Evolutionary conservation across 495 filamentous ascomycete genomes (phyloP), one percentile per base, ranked within the genome.

Genomic region (Hypomontagnella monticulosa): DNA sequence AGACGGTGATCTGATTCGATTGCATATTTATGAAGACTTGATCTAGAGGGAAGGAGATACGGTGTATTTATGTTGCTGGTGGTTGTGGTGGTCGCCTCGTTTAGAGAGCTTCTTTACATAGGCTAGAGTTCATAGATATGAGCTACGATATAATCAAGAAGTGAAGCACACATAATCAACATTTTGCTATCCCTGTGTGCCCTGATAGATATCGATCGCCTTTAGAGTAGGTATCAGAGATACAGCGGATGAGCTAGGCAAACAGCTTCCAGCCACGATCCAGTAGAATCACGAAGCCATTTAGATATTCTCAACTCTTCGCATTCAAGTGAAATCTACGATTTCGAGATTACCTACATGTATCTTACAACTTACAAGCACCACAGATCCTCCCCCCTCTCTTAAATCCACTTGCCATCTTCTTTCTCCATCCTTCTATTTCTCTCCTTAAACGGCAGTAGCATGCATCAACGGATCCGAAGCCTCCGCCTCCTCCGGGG

Each of bases 361-460:
- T n/a, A n/a, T n/a, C n/a, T n/a, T n/a, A n/a, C n/a, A n/a, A n/a
- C 14, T 30, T 7, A 48, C 10, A 33, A 3, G 12, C 10, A 6
- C 44, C 23, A 27, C 3, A 27, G 23, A 27, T 27, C 6, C 2
- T 27, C 6, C 23, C 23, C 23, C 2, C 3, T 6, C 23, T 3
- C 3, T 6, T 6, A 27, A 27, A 27, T 27, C 14, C 20, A 27
- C 27, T 4, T 18, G 7, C 14, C 16, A 38, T 30, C 33, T 20
- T n/a, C n/a, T n/a, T n/a, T n/a, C n/a, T n/a, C n/a, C n/a, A n/a
- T n/a, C n/a, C 9, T 38, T 43, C 4, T 44, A 12, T 8, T 14
- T 3, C 15, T 32, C 2, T 33, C 16, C 14, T 61, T 18, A 69
- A 27, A 69, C 56, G n/a, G 66, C 66, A 16, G 66, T 69, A 37